Conservation (phyloP, 1,284 basidiomycete genomes). For the Heterobasidion occidentale region DNA sequence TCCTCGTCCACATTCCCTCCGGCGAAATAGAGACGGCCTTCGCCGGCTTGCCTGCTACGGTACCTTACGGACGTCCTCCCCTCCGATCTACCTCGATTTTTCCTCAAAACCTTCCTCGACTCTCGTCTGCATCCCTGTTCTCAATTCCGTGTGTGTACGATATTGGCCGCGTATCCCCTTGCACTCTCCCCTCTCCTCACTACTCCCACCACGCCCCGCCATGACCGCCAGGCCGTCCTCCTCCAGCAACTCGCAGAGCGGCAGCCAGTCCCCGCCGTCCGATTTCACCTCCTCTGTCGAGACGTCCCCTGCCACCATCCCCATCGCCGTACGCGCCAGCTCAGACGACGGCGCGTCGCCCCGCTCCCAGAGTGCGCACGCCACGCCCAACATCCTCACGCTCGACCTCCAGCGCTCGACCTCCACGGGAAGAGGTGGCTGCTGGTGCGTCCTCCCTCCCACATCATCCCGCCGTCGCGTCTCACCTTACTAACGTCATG, state of each 20-base stretch:
- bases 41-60: conserved; percentile 8
- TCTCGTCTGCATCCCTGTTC: not conserved
- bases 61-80: not conserved
- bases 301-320: conserved; percentile 9
- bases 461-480: conserved; percentile 1
- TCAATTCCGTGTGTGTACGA: too few species aligned
- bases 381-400: conserved; percentile 16
- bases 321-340: conserved; percentile 5
- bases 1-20: too few species aligned
- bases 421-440: conserved; percentile 9
- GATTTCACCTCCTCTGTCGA: conserved; percentile 6
- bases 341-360: conserved; percentile 21
- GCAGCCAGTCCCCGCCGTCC: not conserved
- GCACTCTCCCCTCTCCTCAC: not conserved
- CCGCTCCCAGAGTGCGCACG: conserved; percentile 14
- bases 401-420: conserved; percentile 13
- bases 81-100: not conserved
- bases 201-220: not conserved
- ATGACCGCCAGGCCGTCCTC: conserved; percentile 1
- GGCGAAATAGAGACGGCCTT: conserved; percentile 1
- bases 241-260: not conserved
- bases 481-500: conserved; percentile 1
- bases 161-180: not conserved
- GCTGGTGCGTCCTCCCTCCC: conserved; percentile 9
- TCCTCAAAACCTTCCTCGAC: conserved; percentile 7